Percentiles rank a stretch among this genome's conserved stretches.
phyloP scores from a whole-genome alignment of 1,139 yeast species.

The Candida pseudocylindracea region DNA sequence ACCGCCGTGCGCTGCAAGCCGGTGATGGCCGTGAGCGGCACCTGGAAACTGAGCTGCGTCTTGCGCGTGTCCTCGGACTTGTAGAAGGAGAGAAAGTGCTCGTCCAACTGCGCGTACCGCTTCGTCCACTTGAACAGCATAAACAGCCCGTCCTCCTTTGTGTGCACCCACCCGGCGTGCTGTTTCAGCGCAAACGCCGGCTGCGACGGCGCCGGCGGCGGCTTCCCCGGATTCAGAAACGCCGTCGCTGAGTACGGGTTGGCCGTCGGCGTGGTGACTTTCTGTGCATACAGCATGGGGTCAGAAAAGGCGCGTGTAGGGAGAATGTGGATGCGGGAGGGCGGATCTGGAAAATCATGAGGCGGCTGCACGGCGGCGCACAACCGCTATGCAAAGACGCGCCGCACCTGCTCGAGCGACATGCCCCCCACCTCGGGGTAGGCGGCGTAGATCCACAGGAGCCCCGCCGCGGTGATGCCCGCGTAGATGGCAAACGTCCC shows the following conservation, averaged over 20 bases:
- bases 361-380: too few relatives aligned
- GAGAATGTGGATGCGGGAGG: too few relatives aligned
- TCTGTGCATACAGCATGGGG: too few relatives aligned
- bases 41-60: slow-evolving; percentile 13
- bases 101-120: slow-evolving; percentile 57
- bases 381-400: too few relatives aligned
- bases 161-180: slow-evolving; percentile 65
- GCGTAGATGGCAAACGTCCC: too few relatives aligned
- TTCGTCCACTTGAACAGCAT: slow-evolving; percentile 85
- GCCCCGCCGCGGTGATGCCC: too few relatives aligned
- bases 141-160: slow-evolving; percentile 72
- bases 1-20: slow-evolving; percentile 12
- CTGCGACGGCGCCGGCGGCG: neutral
- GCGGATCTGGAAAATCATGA: too few relatives aligned
- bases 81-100: slow-evolving; percentile 52
- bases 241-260: neutral
- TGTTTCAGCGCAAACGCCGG: slow-evolving; percentile 4
- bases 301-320: too few relatives aligned
- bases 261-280: neutral
- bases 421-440: too few relatives aligned
- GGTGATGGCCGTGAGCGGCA: slow-evolving; percentile 17
- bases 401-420: too few relatives aligned
- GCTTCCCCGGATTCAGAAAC: neutral
- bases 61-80: slow-evolving; percentile 29
- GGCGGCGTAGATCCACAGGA: too few relatives aligned